A percentile compares a stretch with the other conserved stretches of the same genome.
Conservation (phyloP, 2,329 filamentous ascomycete species). For the Neofusicoccum sp. region DNA sequence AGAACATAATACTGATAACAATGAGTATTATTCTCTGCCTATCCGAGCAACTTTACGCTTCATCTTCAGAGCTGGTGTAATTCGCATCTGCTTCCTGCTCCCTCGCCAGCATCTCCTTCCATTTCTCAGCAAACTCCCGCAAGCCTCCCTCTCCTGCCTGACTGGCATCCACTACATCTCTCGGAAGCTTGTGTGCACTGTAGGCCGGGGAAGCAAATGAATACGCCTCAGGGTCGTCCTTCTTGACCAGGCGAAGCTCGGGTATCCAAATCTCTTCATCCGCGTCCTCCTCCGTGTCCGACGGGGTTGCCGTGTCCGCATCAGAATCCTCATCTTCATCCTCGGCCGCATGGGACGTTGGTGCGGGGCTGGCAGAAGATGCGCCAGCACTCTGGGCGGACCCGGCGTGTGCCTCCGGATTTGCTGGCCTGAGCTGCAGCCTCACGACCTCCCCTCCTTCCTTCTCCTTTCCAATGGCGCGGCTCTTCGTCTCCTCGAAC, state of each 20-base stretch:
- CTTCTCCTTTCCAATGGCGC: background rate
- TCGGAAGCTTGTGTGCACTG: constrained; percentile 92
- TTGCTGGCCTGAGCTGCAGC: background rate
- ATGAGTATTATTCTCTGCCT: no score
- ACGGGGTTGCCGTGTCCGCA: background rate
- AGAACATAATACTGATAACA: no score
- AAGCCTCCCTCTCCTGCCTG: constrained; percentile 65
- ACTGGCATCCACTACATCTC: constrained; percentile 77
- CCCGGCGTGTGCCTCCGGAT: background rate
- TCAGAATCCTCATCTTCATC: constrained; percentile 4
- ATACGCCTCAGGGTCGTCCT: constrained; percentile 84
- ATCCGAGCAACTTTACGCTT: background rate
- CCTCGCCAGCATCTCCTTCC: constrained; percentile 48
- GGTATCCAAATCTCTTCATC: constrained; percentile 61
- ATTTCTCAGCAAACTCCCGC: constrained; percentile 60
- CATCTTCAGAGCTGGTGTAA: background rate
- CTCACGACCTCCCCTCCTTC: background rate
- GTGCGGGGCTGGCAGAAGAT: background rate
- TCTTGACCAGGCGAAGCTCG: constrained; percentile 78
- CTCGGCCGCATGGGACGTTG: background rate
- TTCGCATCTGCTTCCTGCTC: constrained; percentile 34
- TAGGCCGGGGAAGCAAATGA: constrained; percentile 83
- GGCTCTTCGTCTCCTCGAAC: constrained; percentile 23
- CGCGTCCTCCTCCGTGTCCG: constrained; percentile 40
- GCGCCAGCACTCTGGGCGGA: background rate